Evolutionary conservation across 768 basidiomycete genomes (phyloP), one percentile per base, ranked within the genome.

Genomic region (Pleurotus sapidus): DNA sequence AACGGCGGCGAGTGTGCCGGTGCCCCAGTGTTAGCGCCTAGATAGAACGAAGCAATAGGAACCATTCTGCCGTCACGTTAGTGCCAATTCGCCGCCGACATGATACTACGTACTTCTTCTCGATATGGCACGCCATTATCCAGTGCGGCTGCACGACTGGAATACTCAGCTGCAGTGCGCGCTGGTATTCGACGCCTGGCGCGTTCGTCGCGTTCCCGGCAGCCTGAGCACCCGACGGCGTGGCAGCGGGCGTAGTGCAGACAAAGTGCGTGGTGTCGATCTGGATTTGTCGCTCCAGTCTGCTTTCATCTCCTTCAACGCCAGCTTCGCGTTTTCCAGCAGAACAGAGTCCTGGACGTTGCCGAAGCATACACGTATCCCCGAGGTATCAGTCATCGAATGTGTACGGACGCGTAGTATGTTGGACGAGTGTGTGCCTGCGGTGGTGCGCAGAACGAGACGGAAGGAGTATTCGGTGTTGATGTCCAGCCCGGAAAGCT

Each of bases 261-360:
- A 98, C 95, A 62, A 97, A 99, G 71, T 99, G 96, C 0, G 95
- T 98, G 8, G 96, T 98, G 67, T 99, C 96, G 57, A 98, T 95
- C 74, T 95, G 92, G 40, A 99, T 95, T 65, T 89, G 62, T 95
- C 89, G 65, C 87, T 91, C 88, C 89, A 95, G 62, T 89, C 89
- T 0, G 93, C 96, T 42, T 80, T 82, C 90, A 98, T 97, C 64
- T 91, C 87, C 46, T 80, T 68, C 54, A 99, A 72, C 6, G 93
- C 92, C 56, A 84, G 68, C 70, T 92, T 93, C 30, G 89, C 87
- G 60, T 94, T 87, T 65, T 91, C 88, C 56, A 96, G 77, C 57
- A 95, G 67, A 3, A 84, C 80, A 0, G 72, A 57, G 62, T 97
- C 94, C 58, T 91, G 82, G 1, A 97, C 84, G 46, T 88, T 94